Base-by-base conservation (phyloP, 805 yeast species). In the Pichia occidentalis region DNA sequence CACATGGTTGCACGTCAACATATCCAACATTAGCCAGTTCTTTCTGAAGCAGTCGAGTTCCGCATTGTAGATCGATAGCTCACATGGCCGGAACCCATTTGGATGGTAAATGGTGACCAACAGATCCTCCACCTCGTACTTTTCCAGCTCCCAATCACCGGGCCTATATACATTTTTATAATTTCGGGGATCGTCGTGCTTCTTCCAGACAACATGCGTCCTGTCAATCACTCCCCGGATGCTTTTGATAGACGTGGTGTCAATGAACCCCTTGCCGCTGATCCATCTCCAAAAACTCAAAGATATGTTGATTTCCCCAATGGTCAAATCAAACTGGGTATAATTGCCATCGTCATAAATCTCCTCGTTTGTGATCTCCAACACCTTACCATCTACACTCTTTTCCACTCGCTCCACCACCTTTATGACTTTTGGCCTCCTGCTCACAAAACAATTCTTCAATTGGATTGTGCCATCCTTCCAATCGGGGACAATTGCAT, bases 401-500 rank as follows among this genome's bases (percentile, higher is more conserved):
- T 68, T 54, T 22, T 62, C 54, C 24, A 56, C 59, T 30, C 61
- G 58, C 37, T 54, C 52, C 25, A 53, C 48, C 37, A 49, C 43
- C 39, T 77, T 48, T 12, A 46, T 37, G 28, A 48, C 52, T 16
- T 53, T 76, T 0, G 98, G 98, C 42, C 97, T 68, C 46, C 83
- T 71, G 36, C 94, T 82, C 1, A 88, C 87, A 56, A 80, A 80
- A 37, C 95, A 94, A 50, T 86, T 85, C 42, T 79, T 75, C 59
- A 92, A 82, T 30, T 80, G 74, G 37, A 92, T 85, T 45, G 77
- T 82, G 2, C 96, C 94, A 46, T 82, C 85, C 28, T 79, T 70
- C 96, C 96, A 88, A 39, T 85, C 86, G 0, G 97, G 97, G 5
- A 87, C 94, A 40, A 90, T 84, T 1, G 97, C 98, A 56, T 77